Base-by-base conservation (phyloP, 441 rosid species). In the California macrophylla region DNA sequence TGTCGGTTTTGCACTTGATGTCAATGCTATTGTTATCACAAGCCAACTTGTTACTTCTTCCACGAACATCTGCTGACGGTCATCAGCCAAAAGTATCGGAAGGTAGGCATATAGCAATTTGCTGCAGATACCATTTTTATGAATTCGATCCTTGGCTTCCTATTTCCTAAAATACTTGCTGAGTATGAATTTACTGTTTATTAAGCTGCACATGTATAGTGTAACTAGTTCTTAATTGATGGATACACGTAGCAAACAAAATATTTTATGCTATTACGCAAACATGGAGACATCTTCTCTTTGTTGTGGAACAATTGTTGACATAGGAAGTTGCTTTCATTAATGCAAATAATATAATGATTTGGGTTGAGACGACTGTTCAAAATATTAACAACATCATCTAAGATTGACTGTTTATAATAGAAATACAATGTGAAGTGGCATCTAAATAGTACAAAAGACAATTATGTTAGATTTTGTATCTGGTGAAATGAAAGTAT, bases 1-100 rank as follows among this genome's bases (percentile, higher is more conserved):
- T 95, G 80, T 95, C 99, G 32, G 92, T 95, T 74, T 83, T 95
- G 85, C 99, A 95, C 84, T 82, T 95, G 85, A 90, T 92, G 98
- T 98, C 99, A 21, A 89, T 87, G 88, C 82, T 90, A 71, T 84
- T 79, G 52, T 70, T 95, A 77, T 89, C 93, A 66, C 95, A 89
- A 77, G 96, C 97, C 84, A 95, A 90, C 81, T 82, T 89, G 75
- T 82, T 89, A 50, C 96, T 95, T 76, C 90, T 90, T 80, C 98
- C 98, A 36, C 85, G 93, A 80, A 85, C 89, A 71, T 88, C 95
- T 54, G 74, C 80, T 45, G 95, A 88, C 84, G 92, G 88, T 64
- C 69, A 85, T 80, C 95, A 83, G 68, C 89, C 92, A 71, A 92
- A 86, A 85, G 91, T 88, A 82, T 87, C 97, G 23, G 95, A 91